Evolutionary conservation across 2,329 filamentous ascomycete genomes (phyloP), one percentile per base, ranked within the genome.

Genomic region (Cladophialophora bantiana): DNA sequence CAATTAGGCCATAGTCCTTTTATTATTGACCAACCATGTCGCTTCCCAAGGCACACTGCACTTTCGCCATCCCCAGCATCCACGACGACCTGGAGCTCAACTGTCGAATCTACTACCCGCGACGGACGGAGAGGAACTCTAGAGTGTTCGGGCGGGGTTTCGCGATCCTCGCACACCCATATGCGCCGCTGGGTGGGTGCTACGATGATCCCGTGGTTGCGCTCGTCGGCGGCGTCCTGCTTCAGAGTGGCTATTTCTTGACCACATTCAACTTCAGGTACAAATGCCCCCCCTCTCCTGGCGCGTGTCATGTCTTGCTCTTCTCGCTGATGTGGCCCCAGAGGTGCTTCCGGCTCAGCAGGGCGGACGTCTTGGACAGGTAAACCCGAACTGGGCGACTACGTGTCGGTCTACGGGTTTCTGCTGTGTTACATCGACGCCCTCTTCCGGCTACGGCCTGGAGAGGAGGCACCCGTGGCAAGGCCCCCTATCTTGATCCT

Each of bases 231-330:
- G 81, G 82, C 1, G 85, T 89, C 65, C 82, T 96, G 54, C 77
- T 96, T n/a, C 81, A 84, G 4, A 80, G 83, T 60, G 92, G 91
- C 1, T 96, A 88, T 74, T 77, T 96, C 1, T 90, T 97, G 2
- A 89, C 86, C 7, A 96, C 93, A 0, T 97, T 98, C 78, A 97
- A 98, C 75, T 97, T 98, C 77, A 86, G 94, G 91, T 94, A 81
- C 26, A 54, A 7, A n/a, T n/a, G n/a, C n/a, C 13, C 26, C 1
- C 12, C 18, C 38, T 13, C 4, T 6, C 40, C 40, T 40, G 10
- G 4, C 42, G 9, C n/a, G 42, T 20, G 4, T 10, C 31, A 5
- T 10, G 32, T 35, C 64, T 4, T 45, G 6, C 35, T 45, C n/a
- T 12, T 18, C 50, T 40, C 53, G 15, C 57, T 59, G 40, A 48